These are phyloP conservation scores for Rosa hybrid DNA, from an alignment of 331 rosid species.

Conservation along the genomic window DNA sequence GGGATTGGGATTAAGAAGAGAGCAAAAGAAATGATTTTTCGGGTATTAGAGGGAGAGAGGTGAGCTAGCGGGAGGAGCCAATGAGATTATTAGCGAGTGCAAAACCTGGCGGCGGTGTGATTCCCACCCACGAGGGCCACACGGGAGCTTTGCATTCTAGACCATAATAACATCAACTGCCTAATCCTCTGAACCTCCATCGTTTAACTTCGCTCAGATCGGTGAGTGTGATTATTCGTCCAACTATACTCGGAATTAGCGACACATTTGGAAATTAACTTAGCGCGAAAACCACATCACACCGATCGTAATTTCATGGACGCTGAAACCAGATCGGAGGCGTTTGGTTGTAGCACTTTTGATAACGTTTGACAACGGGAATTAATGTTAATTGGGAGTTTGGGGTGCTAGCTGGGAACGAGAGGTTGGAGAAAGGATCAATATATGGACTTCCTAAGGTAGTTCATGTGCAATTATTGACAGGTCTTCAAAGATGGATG, in stretches of 20 bases:
- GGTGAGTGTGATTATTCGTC: constrained; percentile 22
- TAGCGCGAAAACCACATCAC: constrained; percentile 17
- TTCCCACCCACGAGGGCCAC: constrained; percentile 88
- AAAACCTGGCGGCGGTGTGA: constrained; percentile 82
- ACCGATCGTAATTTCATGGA: constrained; percentile 22
- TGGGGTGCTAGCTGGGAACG: constrained; percentile 11
- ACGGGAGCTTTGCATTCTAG: constrained; percentile 38
- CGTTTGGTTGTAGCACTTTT: not conserved
- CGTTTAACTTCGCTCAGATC: constrained; percentile 35
- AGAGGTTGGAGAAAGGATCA: not conserved
- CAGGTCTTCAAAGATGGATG: not conserved
- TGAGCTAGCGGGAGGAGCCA: not conserved
- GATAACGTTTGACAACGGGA: not conserved
- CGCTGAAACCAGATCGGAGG: constrained; percentile 13
- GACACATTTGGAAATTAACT: constrained; percentile 12
- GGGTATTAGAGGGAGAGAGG: constrained; percentile 8
- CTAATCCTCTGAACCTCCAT: constrained; percentile 83
- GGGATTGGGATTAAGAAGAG: not conserved
- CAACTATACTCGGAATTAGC: constrained; percentile 12
- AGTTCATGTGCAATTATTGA: not conserved
- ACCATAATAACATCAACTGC: constrained; percentile 63
- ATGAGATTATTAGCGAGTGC: constrained; percentile 72
- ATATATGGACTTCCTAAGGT: not conserved
- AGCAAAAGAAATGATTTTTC: not conserved
- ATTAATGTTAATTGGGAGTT: not conserved